A percentile compares a stretch with the other conserved stretches of the same genome.
phyloP scores from a whole-genome alignment of 1,284 basidiomycete genomes.

The Anthracocystis setariae region DNA sequence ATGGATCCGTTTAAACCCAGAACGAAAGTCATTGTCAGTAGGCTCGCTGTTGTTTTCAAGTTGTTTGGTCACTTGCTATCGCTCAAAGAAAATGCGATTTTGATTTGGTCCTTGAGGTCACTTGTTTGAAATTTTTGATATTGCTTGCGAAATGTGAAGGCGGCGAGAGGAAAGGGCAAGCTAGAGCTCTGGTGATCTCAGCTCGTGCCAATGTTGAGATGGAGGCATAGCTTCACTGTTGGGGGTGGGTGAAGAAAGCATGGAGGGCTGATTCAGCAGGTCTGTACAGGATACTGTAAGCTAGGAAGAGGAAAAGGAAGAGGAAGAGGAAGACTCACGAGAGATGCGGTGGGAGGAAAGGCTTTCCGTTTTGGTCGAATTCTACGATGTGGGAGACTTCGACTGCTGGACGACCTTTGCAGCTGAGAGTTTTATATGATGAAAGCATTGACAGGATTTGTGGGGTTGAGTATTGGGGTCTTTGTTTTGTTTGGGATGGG shows the following conservation, averaged over 20 bases:
- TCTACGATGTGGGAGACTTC: slow-evolving; percentile 60
- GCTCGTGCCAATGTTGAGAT: slow-evolving; percentile 45
- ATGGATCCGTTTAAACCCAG: not conserved
- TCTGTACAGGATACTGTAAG: not conserved
- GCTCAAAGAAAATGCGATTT: slow-evolving; percentile 23
- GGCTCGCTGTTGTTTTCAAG: not conserved
- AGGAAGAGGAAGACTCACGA: slow-evolving; percentile 22
- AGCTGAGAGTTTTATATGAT: too few relatives aligned
- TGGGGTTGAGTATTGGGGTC: too few relatives aligned
- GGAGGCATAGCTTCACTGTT: slow-evolving; percentile 48
- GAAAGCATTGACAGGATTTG: too few relatives aligned
- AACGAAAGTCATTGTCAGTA: slow-evolving; percentile 7
- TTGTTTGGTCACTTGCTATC: slow-evolving; percentile 8
- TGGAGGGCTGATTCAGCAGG: too few relatives aligned
- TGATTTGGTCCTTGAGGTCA: not conserved
- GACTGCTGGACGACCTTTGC: slow-evolving; percentile 48
- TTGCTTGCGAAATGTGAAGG: not conserved
- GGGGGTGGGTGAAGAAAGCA: not conserved
- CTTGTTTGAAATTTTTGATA: not conserved
- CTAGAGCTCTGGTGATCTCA: slow-evolving; percentile 32
- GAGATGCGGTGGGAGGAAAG: slow-evolving; percentile 42
- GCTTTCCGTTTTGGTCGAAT: slow-evolving; percentile 41
- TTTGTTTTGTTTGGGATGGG: too few relatives aligned
- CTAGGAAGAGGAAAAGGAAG: not conserved
- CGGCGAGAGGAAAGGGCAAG: not conserved